These are phyloP conservation scores for Vigna hirtella DNA, from an alignment of 306 rosid genomes.

Conservation along the genomic window DNA sequence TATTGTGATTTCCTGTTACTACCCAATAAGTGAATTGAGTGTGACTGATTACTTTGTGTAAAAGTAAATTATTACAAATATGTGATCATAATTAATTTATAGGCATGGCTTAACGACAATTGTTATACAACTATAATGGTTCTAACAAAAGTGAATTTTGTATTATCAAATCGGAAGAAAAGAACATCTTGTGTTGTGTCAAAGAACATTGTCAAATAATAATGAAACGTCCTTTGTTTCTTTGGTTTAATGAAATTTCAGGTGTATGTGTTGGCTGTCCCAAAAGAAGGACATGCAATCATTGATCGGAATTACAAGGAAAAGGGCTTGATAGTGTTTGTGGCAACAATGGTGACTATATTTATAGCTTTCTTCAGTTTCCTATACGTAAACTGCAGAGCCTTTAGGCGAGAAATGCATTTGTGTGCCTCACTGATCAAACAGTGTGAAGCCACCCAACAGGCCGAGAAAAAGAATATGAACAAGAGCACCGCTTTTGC, in stretches of 20 bases:
- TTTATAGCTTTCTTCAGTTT: conserved; percentile 48
- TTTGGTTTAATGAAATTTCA: conserved; percentile 45
- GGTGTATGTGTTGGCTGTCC: conserved; percentile 61
- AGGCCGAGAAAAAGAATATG: conserved; percentile 77
- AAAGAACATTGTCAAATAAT: neutral
- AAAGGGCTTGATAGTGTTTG: conserved; percentile 49
- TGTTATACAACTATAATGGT: too few relatives aligned
- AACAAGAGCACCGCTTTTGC: conserved; percentile 78
- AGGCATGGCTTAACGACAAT: too few relatives aligned
- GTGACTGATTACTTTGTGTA: too few relatives aligned
- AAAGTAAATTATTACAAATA: too few relatives aligned
- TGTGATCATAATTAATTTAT: too few relatives aligned
- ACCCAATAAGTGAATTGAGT: too few relatives aligned
- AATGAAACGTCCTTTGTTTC: neutral
- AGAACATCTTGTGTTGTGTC: too few relatives aligned
- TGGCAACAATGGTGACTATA: conserved; percentile 39
- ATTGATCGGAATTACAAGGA: conserved; percentile 42
- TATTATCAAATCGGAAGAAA: too few relatives aligned
- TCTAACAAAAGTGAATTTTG: too few relatives aligned
- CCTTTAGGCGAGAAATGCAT: conserved; percentile 61
- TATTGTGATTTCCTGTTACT: too few relatives aligned
- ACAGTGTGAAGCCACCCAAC: conserved; percentile 76
- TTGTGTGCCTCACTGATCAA: conserved; percentile 66
- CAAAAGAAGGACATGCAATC: conserved; percentile 38
- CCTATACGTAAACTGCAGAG: conserved; percentile 38